A percentile compares a stretch with the other conserved stretches of the same genome.
phyloP scores from a whole-genome alignment of 1,284 basidiomycete genomes.

The Sphagnurus paluster region DNA sequence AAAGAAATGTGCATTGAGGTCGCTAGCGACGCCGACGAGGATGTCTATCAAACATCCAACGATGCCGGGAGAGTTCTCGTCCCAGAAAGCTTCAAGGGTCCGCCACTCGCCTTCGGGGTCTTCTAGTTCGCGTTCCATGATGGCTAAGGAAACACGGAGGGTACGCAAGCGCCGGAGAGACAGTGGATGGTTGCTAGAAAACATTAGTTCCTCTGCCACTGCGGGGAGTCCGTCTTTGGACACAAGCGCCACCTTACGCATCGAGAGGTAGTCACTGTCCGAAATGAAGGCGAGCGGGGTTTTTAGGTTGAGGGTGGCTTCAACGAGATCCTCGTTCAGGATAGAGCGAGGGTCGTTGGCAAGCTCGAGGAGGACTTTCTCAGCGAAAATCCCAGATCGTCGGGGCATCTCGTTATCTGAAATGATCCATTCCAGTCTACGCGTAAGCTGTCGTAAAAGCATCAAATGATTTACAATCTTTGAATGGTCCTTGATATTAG shows the following conservation, averaged over 20 bases:
- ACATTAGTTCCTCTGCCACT: slow-evolving; percentile 62
- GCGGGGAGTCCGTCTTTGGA: slow-evolving; percentile 63
- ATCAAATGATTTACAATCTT: slow-evolving; percentile 70
- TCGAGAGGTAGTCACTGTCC: slow-evolving; percentile 54
- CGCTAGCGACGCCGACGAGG: slow-evolving; percentile 45
- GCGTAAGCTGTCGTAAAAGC: slow-evolving; percentile 61
- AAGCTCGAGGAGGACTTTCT: slow-evolving; percentile 65
- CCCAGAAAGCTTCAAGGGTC: slow-evolving; percentile 58
- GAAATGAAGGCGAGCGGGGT: slow-evolving; percentile 60
- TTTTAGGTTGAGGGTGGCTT: slow-evolving; percentile 53
- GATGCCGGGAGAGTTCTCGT: slow-evolving; percentile 54
- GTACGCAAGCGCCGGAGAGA: slow-evolving; percentile 51
- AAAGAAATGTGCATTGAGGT: slow-evolving; percentile 53
- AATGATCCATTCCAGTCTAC: slow-evolving; percentile 63
- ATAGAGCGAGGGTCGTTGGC: slow-evolving; percentile 60
- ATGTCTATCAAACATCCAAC: slow-evolving; percentile 54
- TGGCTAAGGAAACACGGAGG: slow-evolving; percentile 60
- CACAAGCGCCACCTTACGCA: slow-evolving; percentile 60
- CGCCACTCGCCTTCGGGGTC: slow-evolving; percentile 52
- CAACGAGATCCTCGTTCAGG: slow-evolving; percentile 54
- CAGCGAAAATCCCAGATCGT: slow-evolving; percentile 61
- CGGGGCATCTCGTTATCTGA: slow-evolving; percentile 57
- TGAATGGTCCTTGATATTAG: slow-evolving; percentile 2
- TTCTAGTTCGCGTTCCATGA: slow-evolving; percentile 52
- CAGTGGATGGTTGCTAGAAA: slow-evolving; percentile 48